Base-by-base conservation (phyloP, 352 stramenopile genomes). In the Phytophthora tubulina region DNA sequence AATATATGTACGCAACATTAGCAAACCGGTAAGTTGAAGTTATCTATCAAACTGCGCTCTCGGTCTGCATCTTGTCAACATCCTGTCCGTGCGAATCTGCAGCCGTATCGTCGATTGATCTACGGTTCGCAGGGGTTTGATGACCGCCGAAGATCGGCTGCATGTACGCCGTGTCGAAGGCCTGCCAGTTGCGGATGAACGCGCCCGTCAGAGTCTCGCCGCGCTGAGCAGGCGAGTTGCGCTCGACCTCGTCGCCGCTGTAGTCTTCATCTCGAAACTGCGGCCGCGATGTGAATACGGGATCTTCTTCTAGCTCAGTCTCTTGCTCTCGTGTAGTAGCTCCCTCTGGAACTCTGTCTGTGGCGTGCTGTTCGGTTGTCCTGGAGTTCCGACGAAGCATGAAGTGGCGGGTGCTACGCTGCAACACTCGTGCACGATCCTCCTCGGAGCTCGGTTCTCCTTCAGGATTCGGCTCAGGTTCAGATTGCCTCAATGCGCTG, bases 111-210 rank as follows among this genome's bases (percentile, higher is more conserved):
- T 67, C 41, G 33, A 73, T 31, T 36, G 57, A 30, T 45, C 51
- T 60, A 6, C 33, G 27, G 31, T 58, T 75, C 6, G 42, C 52
- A 38, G 62, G 56, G 15, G 63, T 45, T 36, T 74, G 72, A 13
- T 50, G 72, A 63, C 87, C 87, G 31, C 89, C 89, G 45, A 96
- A 96, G 36, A 91, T 84, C 9, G 86, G 89, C 66, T 94, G 86
- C 81, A 96, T 88, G 74, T 90, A 93, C 15, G 68, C 76, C 8
- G 58, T 67, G 63, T 96, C 89, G 48, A 96, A 93, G 9, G 67
- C 60, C 36, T 93, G 79, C 89, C 89, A 96, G 15, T 79, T 84
- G 13, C 84, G 85, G 61, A 95, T 91, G 57, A 95, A 91, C 15
- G 81, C 67, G 15, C 79, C 76, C 1, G 77, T 84, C 27, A 78